Conservation (phyloP, 495 filamentous ascomycete species). For the Podospora didyma region DNA sequence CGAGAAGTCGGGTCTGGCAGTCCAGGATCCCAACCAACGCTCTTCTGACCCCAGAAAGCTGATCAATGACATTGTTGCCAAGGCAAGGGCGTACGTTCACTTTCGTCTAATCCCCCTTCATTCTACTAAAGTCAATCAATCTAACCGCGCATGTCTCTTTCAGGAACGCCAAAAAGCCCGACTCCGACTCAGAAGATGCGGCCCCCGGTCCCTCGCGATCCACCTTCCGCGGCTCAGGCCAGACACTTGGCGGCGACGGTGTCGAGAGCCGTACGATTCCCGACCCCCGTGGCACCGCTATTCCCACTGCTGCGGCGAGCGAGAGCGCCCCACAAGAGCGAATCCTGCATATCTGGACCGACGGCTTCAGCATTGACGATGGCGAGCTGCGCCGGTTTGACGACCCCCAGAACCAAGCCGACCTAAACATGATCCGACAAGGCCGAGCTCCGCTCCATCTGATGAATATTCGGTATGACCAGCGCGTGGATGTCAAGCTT, state of each 20-base stretch:
- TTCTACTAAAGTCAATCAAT: background rate
- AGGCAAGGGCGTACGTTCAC: conserved; percentile 65
- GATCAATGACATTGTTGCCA: conserved; percentile 74
- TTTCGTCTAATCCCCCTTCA: background rate
- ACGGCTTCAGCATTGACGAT: conserved; percentile 95
- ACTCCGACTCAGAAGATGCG: conserved; percentile 47
- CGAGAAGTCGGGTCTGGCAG: conserved; percentile 92
- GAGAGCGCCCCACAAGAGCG: conserved; percentile 46
- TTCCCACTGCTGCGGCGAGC: conserved; percentile 8
- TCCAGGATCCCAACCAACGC: conserved; percentile 72
- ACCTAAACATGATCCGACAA: conserved; percentile 77
- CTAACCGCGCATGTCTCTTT: conserved; percentile 3
- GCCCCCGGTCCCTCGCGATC: conserved; percentile 41
- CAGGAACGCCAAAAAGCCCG: conserved; percentile 38
- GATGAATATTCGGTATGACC: conserved; percentile 79
- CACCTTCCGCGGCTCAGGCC: conserved; percentile 75
- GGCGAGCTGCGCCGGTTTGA: conserved; percentile 85
- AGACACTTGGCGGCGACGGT: conserved; percentile 88
- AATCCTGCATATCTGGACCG: conserved; percentile 82
- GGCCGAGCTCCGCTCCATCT: conserved; percentile 84
- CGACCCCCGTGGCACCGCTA: conserved; percentile 50
- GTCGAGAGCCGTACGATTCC: conserved; percentile 69
- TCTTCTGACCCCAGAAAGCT: conserved; percentile 59
- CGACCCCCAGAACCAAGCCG: conserved; percentile 78
- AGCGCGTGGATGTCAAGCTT: conserved; percentile 87